These are phyloP conservation scores for Diplodia sapinea DNA, from an alignment of 2,329 filamentous ascomycete species.

Conservation along the genomic window DNA sequence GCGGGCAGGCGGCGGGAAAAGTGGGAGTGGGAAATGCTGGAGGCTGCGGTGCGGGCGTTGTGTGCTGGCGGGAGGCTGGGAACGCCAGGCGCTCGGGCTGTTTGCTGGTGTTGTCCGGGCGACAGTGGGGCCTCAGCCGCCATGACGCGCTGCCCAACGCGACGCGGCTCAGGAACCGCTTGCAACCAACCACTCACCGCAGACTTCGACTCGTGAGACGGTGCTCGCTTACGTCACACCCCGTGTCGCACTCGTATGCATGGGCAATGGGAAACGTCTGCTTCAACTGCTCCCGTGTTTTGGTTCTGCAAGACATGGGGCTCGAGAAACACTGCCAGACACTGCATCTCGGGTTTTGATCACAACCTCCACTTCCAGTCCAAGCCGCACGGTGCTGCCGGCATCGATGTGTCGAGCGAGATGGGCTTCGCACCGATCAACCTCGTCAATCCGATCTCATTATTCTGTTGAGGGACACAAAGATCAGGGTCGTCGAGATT, in stretches of 20 bases:
- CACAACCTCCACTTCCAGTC: conserved; percentile 53
- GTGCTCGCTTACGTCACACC: too few relatives aligned
- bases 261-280: too few relatives aligned
- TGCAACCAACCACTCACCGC: neutral
- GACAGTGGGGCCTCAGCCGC: neutral
- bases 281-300: too few relatives aligned
- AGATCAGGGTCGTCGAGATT: conserved; percentile 61
- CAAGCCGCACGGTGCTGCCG: conserved; percentile 48
- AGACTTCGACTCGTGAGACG: too few relatives aligned
- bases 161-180: neutral
- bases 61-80: conserved; percentile 22
- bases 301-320: too few relatives aligned
- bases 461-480: conserved; percentile 57
- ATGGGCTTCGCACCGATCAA: conserved; percentile 60
- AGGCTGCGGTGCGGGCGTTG: neutral
- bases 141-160: neutral
- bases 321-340: too few relatives aligned
- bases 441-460: conserved; percentile 64
- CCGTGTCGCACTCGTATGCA: too few relatives aligned
- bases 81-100: conserved; percentile 6
- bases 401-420: conserved; percentile 62
- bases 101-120: conserved; percentile 4
- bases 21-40: neutral
- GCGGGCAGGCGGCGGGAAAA: neutral
- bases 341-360: too few relatives aligned